These are phyloP conservation scores for Rosa persica DNA, from an alignment of 306 rosid genomes.

Conservation along the genomic window DNA sequence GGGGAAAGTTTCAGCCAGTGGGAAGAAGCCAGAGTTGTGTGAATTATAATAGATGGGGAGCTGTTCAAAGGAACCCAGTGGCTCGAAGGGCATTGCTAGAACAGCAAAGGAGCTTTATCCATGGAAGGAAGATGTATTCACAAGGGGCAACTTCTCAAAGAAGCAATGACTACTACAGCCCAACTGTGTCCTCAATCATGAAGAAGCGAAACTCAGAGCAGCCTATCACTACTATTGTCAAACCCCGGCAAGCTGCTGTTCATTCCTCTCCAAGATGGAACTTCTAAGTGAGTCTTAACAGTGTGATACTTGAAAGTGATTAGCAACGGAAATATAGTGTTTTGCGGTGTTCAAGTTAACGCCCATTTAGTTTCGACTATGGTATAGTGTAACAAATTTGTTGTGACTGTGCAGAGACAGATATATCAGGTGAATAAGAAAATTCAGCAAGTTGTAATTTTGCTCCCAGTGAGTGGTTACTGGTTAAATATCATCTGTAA, in stretches of 20 bases:
- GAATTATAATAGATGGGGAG: constrained; percentile 74
- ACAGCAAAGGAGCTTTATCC: constrained; percentile 72
- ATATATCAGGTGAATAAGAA: constrained; percentile 55
- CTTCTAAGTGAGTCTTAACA: constrained; percentile 46
- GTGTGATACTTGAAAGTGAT: constrained; percentile 27
- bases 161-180: constrained; percentile 92
- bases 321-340: constrained; percentile 41
- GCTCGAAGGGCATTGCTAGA: constrained; percentile 60
- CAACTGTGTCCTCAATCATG: constrained; percentile 94
- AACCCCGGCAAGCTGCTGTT: constrained; percentile 67
- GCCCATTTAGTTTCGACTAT: constrained; percentile 33
- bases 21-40: constrained; percentile 98
- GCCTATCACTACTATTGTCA: constrained; percentile 20
- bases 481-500: constrained; percentile 2
- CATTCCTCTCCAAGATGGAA: constrained; percentile 97
- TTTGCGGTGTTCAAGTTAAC: constrained; percentile 21
- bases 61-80: constrained; percentile 57
- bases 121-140: constrained; percentile 83
- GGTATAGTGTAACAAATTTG: constrained; percentile 43
- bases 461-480: constrained; percentile 11
- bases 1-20: constrained; percentile 67
- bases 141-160: constrained; percentile 87
- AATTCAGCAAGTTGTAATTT: constrained; percentile 40
- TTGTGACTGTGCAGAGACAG: constrained; percentile 40
- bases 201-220: constrained; percentile 75